Evolutionary conservation across 768 basidiomycete species (phyloP).

Genomic region (Phylloporus sp.): DNA sequence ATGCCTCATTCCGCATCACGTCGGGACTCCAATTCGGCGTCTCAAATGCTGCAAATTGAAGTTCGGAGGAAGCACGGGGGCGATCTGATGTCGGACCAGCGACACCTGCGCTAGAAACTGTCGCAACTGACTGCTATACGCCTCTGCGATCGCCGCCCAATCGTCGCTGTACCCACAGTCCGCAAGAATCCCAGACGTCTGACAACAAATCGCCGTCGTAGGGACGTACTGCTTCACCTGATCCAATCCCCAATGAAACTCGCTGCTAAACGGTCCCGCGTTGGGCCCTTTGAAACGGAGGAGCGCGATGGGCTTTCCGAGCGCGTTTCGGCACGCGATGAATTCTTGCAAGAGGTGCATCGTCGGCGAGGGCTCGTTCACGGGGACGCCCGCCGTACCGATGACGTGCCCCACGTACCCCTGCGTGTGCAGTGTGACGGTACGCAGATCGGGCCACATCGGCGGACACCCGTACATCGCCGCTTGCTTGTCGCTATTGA

Average conservation of each 20-base stretch:
- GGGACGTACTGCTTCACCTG: conserved; percentile 24
- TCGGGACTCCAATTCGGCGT: conserved; percentile 22
- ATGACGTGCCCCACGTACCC: conserved; percentile 20
- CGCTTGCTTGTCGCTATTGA: conserved; percentile 33
- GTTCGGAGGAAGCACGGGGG: conserved; percentile 29
- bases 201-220: conserved; percentile 21
- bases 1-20: conserved; percentile 10
- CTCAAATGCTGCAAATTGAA: conserved; percentile 31
- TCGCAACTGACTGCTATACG: conserved; percentile 26
- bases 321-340: conserved; percentile 16
- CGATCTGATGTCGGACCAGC: conserved; percentile 27
- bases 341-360: conserved; percentile 29
- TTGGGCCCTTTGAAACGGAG: conserved; percentile 30
- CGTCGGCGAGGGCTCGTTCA: conserved; percentile 29
- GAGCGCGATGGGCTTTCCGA: conserved; percentile 19
- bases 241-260: conserved; percentile 28
- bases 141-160: conserved; percentile 29
- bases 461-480: conserved; percentile 23
- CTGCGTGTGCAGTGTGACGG: conserved; percentile 28
- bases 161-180: conserved; percentile 27
- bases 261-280: conserved; percentile 23
- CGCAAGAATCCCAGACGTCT: conserved; percentile 15
- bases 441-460: conserved; percentile 27
- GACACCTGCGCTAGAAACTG: conserved; percentile 31
- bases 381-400: conserved; percentile 17